Evolutionary conservation across 176 grass and related monocot species (phyloP).

Genomic region (Avena insularis): DNA sequence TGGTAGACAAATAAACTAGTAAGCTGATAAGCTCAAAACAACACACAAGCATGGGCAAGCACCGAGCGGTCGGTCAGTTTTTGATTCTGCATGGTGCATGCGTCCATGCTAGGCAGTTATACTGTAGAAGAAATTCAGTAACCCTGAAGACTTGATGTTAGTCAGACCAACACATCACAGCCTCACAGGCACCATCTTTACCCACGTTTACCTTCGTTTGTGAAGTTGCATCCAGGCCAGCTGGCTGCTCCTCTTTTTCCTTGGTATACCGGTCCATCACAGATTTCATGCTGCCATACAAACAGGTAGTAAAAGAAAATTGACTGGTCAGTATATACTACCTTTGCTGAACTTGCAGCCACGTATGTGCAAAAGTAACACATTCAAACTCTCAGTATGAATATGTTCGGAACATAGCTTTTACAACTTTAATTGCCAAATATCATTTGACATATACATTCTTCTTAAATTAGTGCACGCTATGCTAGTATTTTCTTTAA

Average conservation of each 20-base stretch:
- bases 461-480: too few relatives aligned
- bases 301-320: background rate
- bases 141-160: background rate
- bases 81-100: background rate
- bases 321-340: background rate
- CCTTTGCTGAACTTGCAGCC: background rate
- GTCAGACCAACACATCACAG: background rate
- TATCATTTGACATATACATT: background rate
- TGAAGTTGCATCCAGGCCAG: slow-evolving; percentile 46
- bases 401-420: background rate
- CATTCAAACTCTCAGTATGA: background rate
- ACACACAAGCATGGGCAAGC: background rate
- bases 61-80: background rate
- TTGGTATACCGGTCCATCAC: slow-evolving; percentile 67
- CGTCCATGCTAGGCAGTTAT: background rate
- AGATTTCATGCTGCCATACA: slow-evolving; percentile 62
- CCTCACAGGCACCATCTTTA: background rate
- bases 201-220: slow-evolving; percentile 57
- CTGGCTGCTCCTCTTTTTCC: slow-evolving; percentile 57
- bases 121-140: background rate
- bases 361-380: background rate
- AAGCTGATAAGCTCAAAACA: background rate
- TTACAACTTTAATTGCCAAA: background rate
- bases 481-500: too few relatives aligned
- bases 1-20: background rate